Conservation (phyloP, 2,329 filamentous ascomycete species). For the Aotearoamyces nothofagi region DNA sequence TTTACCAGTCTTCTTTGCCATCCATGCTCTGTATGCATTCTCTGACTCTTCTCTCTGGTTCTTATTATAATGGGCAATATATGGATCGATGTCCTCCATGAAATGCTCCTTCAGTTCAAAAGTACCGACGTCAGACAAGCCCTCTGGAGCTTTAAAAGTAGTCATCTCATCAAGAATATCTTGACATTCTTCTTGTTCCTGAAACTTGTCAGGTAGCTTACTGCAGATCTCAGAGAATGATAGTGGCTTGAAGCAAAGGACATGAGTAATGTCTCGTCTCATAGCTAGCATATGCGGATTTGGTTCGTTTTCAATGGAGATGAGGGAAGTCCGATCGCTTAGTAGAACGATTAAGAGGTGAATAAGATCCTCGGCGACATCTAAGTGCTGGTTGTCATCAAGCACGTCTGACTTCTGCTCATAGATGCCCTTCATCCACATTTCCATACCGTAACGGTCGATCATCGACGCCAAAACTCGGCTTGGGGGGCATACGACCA, state of each 20-base stretch:
- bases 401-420: conserved; percentile 56
- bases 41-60: conserved; percentile 96
- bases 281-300: conserved; percentile 56
- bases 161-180: conserved; percentile 76
- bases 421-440: conserved; percentile 78
- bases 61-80: conserved; percentile 89
- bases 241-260: conserved; percentile 88
- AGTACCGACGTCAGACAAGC: conserved; percentile 79
- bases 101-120: conserved; percentile 84
- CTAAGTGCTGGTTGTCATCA: conserved; percentile 77
- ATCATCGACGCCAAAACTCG: conserved; percentile 79
- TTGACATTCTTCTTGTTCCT: conserved; percentile 80
- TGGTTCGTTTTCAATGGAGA: conserved; percentile 50
- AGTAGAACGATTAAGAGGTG: conserved; percentile 84
- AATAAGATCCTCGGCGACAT: conserved; percentile 90
- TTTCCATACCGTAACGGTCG: conserved; percentile 77
- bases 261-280: conserved; percentile 80
- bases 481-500: conserved; percentile 73
- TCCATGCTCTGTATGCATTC: conserved; percentile 70
- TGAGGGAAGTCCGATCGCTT: conserved; percentile 72
- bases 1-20: conserved; percentile 78
- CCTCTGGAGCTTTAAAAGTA: conserved; percentile 78
- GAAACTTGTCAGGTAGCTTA: conserved; percentile 76
- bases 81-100: conserved; percentile 82
- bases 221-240: conserved; percentile 84